Percentiles rank a stretch among this genome's conserved stretches.
Conservation (phyloP, 805 yeast genomes). For the Starmerella scarabaei region DNA sequence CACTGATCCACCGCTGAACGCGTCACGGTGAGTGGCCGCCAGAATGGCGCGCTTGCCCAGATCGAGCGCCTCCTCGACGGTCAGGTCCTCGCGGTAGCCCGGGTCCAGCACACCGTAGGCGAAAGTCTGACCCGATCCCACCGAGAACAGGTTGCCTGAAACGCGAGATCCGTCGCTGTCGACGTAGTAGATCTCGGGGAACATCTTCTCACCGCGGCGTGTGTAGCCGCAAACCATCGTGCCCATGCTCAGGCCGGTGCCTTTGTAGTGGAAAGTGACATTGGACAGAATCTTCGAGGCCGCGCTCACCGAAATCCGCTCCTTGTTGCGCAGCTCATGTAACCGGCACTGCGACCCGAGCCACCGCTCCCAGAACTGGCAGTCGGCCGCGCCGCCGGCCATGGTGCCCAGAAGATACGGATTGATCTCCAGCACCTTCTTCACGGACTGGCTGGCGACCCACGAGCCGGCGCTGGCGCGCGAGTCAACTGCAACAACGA, state of each 20-base stretch:
- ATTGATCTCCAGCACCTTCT: slow-evolving; percentile 92
- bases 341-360: slow-evolving; percentile 90
- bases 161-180: slow-evolving; percentile 95
- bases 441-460: slow-evolving; percentile 96
- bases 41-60: slow-evolving; percentile 90
- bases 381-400: slow-evolving; percentile 99
- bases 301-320: slow-evolving; percentile 89
- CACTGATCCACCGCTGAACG: slow-evolving; percentile 92
- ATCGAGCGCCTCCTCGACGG: slow-evolving; percentile 86
- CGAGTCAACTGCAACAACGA: slow-evolving; percentile 89
- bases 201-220: slow-evolving; percentile 56
- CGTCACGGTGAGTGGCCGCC: slow-evolving; percentile 98
- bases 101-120: slow-evolving; percentile 97
- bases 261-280: slow-evolving; percentile 85
- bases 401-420: slow-evolving; percentile 90
- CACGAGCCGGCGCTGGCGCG: slow-evolving; percentile 96
- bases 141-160: slow-evolving; percentile 90
- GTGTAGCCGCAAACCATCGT: slow-evolving; percentile 98
- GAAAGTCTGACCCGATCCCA: slow-evolving; percentile 98
- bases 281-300: slow-evolving; percentile 89
- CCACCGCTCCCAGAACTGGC: slow-evolving; percentile 99
- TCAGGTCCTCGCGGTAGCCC: slow-evolving; percentile 79
- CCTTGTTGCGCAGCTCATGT: slow-evolving; percentile 88
- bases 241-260: slow-evolving; percentile 98
- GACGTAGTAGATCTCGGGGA: slow-evolving; percentile 84